Evolutionary conservation across 2,329 filamentous ascomycete genomes (phyloP).

Genomic region (Trichoderma oligosporum): DNA sequence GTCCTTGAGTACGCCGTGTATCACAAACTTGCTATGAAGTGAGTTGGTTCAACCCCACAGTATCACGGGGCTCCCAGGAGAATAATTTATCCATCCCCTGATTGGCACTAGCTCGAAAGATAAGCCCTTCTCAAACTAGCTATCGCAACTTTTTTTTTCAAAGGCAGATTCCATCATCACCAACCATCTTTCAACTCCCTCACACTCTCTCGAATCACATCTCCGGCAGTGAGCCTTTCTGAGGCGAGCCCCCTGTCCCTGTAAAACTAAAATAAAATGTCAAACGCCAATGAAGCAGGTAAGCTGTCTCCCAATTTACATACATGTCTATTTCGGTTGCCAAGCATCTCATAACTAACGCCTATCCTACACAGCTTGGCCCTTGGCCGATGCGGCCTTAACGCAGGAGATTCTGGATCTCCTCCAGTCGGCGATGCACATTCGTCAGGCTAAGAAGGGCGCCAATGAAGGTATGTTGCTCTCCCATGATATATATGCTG

Average conservation of each 20-base stretch:
- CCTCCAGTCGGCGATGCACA: slow-evolving; percentile 65
- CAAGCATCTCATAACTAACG: slow-evolving; percentile 23
- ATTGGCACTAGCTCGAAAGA: neutral
- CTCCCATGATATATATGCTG: neutral
- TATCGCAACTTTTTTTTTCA: slow-evolving; percentile 17
- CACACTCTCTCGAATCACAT: slow-evolving; percentile 9
- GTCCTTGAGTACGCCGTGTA: too few species aligned
- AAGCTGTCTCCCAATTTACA: neutral
- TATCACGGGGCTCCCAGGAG: neutral
- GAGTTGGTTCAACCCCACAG: too few species aligned
- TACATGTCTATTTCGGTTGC: neutral
- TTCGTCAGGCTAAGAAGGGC: slow-evolving; percentile 79
- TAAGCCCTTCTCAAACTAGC: slow-evolving; percentile 6
- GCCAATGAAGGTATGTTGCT: slow-evolving; percentile 63
- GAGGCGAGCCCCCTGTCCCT: slow-evolving; percentile 31
- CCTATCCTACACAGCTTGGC: slow-evolving; percentile 52
- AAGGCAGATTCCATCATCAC: slow-evolving; percentile 3
- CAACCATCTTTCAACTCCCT: slow-evolving; percentile 20
- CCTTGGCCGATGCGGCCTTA: slow-evolving; percentile 67
- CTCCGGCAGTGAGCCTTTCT: slow-evolving; percentile 56
- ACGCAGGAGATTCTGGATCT: slow-evolving; percentile 80
- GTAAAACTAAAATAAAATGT: slow-evolving; percentile 2
- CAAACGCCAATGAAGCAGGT: slow-evolving; percentile 18
- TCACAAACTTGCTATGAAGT: too few species aligned
- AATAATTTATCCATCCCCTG: neutral